Evolutionary conservation across 2,329 filamentous ascomycete genomes (phyloP).

Genomic region (Coniochaeta ligniaria): DNA sequence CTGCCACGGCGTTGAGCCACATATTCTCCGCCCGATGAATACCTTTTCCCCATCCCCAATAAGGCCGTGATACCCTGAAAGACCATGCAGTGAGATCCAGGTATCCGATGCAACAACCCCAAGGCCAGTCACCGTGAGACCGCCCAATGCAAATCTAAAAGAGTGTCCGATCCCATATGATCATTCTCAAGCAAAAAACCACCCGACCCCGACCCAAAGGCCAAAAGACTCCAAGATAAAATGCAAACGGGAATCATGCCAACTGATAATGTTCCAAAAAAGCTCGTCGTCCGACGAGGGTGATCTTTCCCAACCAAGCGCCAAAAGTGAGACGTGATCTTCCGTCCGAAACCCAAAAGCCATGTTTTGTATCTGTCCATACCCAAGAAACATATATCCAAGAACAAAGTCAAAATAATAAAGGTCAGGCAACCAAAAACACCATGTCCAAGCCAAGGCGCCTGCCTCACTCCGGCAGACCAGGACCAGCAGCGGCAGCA

Average conservation of each 20-base stretch:
- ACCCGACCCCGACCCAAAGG: not conserved
- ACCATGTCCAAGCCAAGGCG: not conserved
- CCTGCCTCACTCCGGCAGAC: not conserved
- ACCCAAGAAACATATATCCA: not conserved
- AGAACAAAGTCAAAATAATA: not conserved
- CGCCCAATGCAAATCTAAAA: not conserved
- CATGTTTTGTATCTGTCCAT: not conserved
- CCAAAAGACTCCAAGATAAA: not conserved
- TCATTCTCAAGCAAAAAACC: not conserved
- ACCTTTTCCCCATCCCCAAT: not conserved
- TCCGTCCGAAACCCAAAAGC: not conserved
- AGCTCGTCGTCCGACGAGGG: not conserved
- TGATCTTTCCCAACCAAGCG: not conserved
- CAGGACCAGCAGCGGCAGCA: not conserved
- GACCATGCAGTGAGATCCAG: not conserved
- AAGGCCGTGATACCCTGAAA: not conserved
- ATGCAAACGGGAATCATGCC: not conserved
- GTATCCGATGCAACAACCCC: not conserved
- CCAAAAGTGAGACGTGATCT: not conserved
- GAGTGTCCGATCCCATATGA: not conserved
- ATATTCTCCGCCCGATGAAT: not conserved
- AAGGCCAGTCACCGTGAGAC: not conserved
- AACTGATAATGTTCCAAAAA: not conserved
- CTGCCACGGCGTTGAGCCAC: not conserved
- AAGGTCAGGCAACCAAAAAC: not conserved